Evolutionary conservation across 352 stramenopile genomes (phyloP), one percentile per base, ranked within the genome.

Genomic region (Globisporangium heterothallicum): DNA sequence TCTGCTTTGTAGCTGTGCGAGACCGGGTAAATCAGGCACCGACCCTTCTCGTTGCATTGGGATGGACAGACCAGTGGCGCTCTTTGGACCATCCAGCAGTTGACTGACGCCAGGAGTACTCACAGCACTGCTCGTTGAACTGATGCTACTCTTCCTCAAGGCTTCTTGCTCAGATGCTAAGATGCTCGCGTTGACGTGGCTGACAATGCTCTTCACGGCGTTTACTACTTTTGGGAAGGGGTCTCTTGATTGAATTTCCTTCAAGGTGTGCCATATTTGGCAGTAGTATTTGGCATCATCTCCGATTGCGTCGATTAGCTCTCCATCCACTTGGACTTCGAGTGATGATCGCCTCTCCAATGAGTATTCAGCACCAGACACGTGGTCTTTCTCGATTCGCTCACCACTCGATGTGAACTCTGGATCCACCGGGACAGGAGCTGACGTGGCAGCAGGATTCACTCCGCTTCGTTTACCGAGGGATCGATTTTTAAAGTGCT

Each of bases 171-270:
- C 72, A 7, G 68, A 57, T 48, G 75, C 68, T 32, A 89, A 59
- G 16, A 85, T 70, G 26, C 65, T 70, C 38, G 69, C 69, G 22
- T 87, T 84, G 22, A 89, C 74, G 21, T 73, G 73, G 32, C 76
- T 80, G 2, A 89, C 73, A 29, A 89, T 75, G 27, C 66, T 55
- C 60, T 87, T 87, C 59, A 64, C 86, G 46, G 53, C 80, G 56
- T 59, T 73, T 19, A 60, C 73, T 27, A 74, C 93, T 61, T 72
- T 60, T 12, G 86, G 84, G 54, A 97, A 95, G 6, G 89, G 78
- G 53, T 98, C 92, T 30, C 69, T 71, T 4, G 88, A 82, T 58
- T 97, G 86, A 35, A 97, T 73, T 30, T 78, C 71, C 46, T 90
- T 83, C 19, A 98, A 60, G 34, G 66, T 64, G 29, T 84, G 70